Evolutionary conservation across 78 protist genomes (phyloP).

Genomic region (Trichosphaerium sp.): DNA sequence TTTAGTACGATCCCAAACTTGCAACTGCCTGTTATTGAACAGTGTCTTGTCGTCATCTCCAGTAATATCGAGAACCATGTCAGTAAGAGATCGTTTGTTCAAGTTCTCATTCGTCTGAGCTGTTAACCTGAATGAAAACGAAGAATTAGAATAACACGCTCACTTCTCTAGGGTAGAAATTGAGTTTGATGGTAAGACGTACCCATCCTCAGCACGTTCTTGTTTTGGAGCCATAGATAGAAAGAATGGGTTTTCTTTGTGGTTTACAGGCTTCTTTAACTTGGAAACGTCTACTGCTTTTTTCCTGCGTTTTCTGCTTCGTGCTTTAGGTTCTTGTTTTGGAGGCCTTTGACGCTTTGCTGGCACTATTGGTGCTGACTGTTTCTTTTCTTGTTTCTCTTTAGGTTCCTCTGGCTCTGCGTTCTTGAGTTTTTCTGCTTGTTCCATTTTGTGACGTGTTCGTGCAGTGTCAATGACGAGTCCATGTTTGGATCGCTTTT

Average conservation of each 20-base stretch:
- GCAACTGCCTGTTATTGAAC: constrained; percentile 2
- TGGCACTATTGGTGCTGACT: constrained; percentile 24
- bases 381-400: neutral
- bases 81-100: neutral
- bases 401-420: neutral
- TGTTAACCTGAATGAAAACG: neutral
- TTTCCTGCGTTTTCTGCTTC: too few relatives aligned
- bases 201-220: too few relatives aligned
- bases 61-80: constrained; percentile 13
- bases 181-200: neutral
- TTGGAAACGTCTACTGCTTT: too few relatives aligned
- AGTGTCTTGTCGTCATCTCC: constrained; percentile 12
- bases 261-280: too few relatives aligned
- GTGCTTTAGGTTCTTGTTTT: too few relatives aligned
- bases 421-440: constrained; percentile 10
- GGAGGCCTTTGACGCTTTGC: too few relatives aligned
- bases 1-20: constrained; percentile 51
- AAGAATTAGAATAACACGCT: too few relatives aligned
- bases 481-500: neutral
- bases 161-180: neutral
- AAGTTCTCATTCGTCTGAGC: constrained; percentile 19
- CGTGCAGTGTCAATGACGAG: neutral
- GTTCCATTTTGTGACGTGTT: neutral
- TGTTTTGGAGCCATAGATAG: constrained; percentile 31
- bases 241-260: constrained; percentile 22